Evolutionary conservation across 306 rosid species (phyloP), one percentile per base, ranked within the genome.

Genomic region (Amphicarpaea edgeworthii): DNA sequence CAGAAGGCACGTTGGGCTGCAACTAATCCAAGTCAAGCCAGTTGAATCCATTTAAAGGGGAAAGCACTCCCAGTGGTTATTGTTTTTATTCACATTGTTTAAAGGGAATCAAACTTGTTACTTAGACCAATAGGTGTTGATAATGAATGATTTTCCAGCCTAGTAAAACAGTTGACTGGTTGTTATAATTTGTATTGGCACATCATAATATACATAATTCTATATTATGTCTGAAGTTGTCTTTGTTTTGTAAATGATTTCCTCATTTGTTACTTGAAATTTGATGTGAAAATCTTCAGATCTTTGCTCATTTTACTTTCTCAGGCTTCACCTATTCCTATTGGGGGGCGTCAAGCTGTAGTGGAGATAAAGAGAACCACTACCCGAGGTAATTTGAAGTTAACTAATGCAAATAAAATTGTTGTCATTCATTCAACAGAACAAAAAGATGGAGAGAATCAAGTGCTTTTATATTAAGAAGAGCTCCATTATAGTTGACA

Each of bases 341-440:
- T 88, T 60, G 88, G 88, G 10, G 89, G 87, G n/a, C 77, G 83
- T 70, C 79, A 67, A 16, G 90, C 89, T 53, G 84, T 79, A 28
- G 81, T 91, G 11, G 96, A 91, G 80, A 88, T 84, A 20, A 91
- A 91, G 84, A 87, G 89, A 84, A 81, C 90, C 38, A 82, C 88
- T 0, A 68, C 86, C 5, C 87, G 96, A 85, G 91, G 96, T 91
- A 84, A 85, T 72, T 75, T 34, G 58, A 54, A 65, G 75, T 37
- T 47, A 30, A 60, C 28, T 19, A 17, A 16, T 8, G 3, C 40
- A 65, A 34, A 37, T 16, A 16, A 23, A 75, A 19, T 20, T 12
- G 7, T 19, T 65, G 14, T 71, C 77, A 55, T 75, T 51, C 58
- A 65, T 81, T 73, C 28, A 45, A 58, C 55, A 60, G 21, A 5